phyloP scores from a whole-genome alignment of 108 stramenopile species.

The Discostella pseudostelligera region DNA sequence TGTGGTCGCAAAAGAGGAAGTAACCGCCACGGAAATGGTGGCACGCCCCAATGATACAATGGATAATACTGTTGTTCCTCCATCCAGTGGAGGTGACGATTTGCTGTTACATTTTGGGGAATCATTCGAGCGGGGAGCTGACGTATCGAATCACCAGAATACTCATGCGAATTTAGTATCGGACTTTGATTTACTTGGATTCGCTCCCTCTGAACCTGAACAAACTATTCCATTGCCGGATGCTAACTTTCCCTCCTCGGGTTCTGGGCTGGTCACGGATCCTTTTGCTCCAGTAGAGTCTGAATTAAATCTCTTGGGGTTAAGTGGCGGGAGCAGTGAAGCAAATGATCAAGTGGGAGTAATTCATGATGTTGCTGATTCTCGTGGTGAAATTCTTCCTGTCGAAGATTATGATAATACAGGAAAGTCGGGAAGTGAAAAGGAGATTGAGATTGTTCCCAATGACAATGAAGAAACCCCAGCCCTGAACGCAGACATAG shows the following conservation, averaged over 20 bases:
- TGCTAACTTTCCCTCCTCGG: too few relatives aligned
- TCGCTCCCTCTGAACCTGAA: not conserved
- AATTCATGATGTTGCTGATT: not conserved
- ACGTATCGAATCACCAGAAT: not conserved
- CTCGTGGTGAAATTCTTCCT: not conserved
- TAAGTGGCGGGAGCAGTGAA: too few relatives aligned
- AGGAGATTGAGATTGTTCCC: not conserved
- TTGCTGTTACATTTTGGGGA: not conserved
- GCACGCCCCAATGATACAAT: not conserved
- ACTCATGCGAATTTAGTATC: not conserved
- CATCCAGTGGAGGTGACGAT: not conserved
- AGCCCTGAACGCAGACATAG: too few relatives aligned
- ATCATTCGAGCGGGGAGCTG: not conserved
- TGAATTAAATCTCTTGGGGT: constrained; percentile 1
- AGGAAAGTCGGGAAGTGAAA: not conserved
- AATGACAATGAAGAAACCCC: not conserved
- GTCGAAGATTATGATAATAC: not conserved
- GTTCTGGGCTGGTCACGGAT: not conserved
- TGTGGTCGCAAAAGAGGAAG: not conserved
- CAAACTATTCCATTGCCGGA: not conserved
- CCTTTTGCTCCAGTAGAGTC: not conserved
- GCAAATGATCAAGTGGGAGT: not conserved
- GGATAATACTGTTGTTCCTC: not conserved
- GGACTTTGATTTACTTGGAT: not conserved
- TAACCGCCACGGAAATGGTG: not conserved